Evolutionary conservation across 192 early-diverging fungal genomes (phyloP), one percentile per base, ranked within the genome.

Genomic region (Coemansia sp.): DNA sequence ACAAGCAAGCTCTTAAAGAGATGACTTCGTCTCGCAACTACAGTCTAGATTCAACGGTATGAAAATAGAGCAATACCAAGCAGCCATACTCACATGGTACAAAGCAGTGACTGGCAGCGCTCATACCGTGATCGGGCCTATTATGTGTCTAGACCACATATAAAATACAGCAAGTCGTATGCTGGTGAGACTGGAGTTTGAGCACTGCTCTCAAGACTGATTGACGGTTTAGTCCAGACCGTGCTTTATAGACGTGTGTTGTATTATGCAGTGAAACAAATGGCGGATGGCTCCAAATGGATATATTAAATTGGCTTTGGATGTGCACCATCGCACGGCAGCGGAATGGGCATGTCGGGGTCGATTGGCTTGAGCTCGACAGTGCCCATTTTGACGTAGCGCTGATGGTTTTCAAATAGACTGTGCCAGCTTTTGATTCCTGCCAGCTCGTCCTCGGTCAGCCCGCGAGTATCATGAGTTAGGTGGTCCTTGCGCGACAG

Each of bases 401-500:
- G 89, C 64, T 91, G 87, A 63, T 92, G 88, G 49, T 94, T 90
- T 48, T 88, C 85, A 72, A 96, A 99, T 67, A 96, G 95, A 14
- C 79, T 80, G 45, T 88, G 87, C 97, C 97, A 99, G 51, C 84
- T 82, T 14, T 87, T 82, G 35, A 79, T 64, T 83, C 90, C 93
- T 48, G 88, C 86, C 7, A 98, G 62, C 76, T 99, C 84, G 3
- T 79, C 65, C 12, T 84, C 75, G 2, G 76, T 88, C 25, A 99
- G 80, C 10, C 95, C 96, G 37, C 96, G 87, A 12, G 93, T 75
- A 81, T 99, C 97, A 63, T 95, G 95, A 9, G 95, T 97, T 21
- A 96, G 74, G 67, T 99, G 94, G 38, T 90, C 90, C 48, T 67
- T 59, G 25, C 62, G 59, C 58, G 92, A 62, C 66, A 98, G 93